A percentile compares a stretch with the other conserved stretches of the same genome.
Conservation (phyloP, 2,329 filamentous ascomycete species). For the Lachnellula arida region DNA sequence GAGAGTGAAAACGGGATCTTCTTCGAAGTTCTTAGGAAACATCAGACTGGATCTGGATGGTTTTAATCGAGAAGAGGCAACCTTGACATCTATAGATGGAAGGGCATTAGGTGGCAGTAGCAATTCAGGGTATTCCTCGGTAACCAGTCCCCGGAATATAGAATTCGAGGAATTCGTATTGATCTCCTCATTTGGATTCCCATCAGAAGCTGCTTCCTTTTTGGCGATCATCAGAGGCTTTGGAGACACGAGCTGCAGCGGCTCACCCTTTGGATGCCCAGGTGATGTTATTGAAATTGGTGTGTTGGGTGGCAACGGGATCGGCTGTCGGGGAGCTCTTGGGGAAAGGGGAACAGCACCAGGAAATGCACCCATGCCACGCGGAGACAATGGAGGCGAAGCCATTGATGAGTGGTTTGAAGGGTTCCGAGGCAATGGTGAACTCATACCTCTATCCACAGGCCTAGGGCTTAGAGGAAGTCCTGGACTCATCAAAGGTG, state of each 20-base stretch:
- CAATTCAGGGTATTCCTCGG: constrained; percentile 81
- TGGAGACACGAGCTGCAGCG: constrained; percentile 36
- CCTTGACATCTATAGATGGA: constrained; percentile 77
- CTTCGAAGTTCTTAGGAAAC: constrained; percentile 73
- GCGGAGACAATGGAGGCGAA: constrained; percentile 67
- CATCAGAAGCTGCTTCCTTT: constrained; percentile 26
- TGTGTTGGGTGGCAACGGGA: constrained; percentile 67
- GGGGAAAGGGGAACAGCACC: constrained; percentile 60
- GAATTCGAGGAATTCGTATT: constrained; percentile 37
- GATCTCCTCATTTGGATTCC: constrained; percentile 20
- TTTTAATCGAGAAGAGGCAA: constrained; percentile 91
- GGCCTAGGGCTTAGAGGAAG: constrained; percentile 58
- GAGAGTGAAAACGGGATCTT: constrained; percentile 90
- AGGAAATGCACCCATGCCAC: constrained; percentile 40
- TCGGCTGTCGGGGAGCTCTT: constrained; percentile 67
- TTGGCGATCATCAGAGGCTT: constrained; percentile 39
- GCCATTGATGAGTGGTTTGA: constrained; percentile 41
- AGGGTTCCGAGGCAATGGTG: constrained; percentile 52
- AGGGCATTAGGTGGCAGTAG: constrained; percentile 84
- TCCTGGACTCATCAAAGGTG: constrained; percentile 53
- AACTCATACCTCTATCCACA: constrained; percentile 48
- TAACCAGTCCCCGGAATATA: constrained; percentile 73
- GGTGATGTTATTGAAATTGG: constrained; percentile 57
- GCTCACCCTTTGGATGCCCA: constrained; percentile 30
- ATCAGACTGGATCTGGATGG: constrained; percentile 84